phyloP scores from a whole-genome alignment of 1,284 basidiomycete genomes.

The Trametes pubescens region DNA sequence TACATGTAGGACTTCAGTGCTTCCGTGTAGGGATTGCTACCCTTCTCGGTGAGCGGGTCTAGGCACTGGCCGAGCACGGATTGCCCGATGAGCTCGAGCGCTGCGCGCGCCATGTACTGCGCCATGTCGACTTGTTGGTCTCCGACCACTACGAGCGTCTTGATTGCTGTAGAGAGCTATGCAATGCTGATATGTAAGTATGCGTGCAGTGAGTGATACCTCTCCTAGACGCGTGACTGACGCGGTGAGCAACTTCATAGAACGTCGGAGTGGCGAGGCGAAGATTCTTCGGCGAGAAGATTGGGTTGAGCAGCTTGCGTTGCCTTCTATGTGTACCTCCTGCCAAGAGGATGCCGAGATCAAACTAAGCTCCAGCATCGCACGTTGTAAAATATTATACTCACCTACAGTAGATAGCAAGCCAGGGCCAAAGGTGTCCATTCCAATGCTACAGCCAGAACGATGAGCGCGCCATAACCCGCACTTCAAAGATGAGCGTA shows the following conservation, averaged over 20 bases:
- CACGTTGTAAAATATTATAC: neutral
- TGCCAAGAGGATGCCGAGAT: neutral
- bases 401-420: conserved; percentile 7
- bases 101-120: conserved; percentile 1
- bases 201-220: neutral
- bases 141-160: neutral
- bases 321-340: conserved; percentile 34
- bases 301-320: conserved; percentile 39
- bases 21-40: neutral
- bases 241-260: conserved; percentile 35
- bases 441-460: neutral
- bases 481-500: conserved; percentile 5
- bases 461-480: neutral
- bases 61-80: neutral
- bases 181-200: too few species aligned
- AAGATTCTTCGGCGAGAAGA: conserved; percentile 39
- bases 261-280: conserved; percentile 37
- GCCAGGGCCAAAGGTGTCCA: conserved; percentile 6
- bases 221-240: neutral
- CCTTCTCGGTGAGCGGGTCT: neutral
- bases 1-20: neutral
- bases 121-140: conserved; percentile 14
- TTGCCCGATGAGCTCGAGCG: neutral
- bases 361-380: neutral
- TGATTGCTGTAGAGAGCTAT: conserved; percentile 13